Evolutionary conservation across 805 yeast genomes (phyloP).

Genomic region (Clavispora phyllophila): DNA sequence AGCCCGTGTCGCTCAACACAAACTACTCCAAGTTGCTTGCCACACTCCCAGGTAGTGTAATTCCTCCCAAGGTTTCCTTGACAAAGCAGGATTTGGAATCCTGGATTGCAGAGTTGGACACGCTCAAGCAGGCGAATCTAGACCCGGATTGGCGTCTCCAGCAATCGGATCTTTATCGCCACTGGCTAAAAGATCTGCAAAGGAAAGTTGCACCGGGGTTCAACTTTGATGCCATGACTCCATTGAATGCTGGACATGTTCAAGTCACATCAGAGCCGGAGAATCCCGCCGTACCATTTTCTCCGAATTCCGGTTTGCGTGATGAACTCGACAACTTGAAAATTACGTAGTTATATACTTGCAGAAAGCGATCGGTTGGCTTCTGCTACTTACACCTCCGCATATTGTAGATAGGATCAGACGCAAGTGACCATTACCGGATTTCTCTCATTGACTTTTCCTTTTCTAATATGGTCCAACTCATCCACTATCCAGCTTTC

Average conservation of each 20-base stretch:
- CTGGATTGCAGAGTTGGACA: slow-evolving; percentile 25
- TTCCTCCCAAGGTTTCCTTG: slow-evolving; percentile 34
- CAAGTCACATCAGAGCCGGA: not conserved
- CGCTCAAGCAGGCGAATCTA: slow-evolving; percentile 7
- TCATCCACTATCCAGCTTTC: too few relatives aligned
- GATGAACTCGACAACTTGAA: not conserved
- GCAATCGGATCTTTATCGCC: slow-evolving; percentile 15
- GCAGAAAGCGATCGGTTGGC: too few relatives aligned
- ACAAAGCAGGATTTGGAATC: slow-evolving; percentile 19
- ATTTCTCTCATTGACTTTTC: too few relatives aligned
- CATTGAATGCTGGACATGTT: slow-evolving; percentile 1
- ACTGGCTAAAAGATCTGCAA: slow-evolving; percentile 30
- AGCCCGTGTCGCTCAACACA: slow-evolving; percentile 47
- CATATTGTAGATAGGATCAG: too few relatives aligned
- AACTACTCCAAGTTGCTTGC: slow-evolving; percentile 40
- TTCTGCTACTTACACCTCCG: too few relatives aligned
- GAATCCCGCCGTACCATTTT: not conserved
- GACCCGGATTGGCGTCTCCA: slow-evolving; percentile 7
- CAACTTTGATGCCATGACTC: slow-evolving; percentile 27
- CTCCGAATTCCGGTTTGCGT: not conserved
- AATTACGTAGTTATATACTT: not conserved
- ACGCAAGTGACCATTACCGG: too few relatives aligned
- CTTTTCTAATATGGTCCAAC: too few relatives aligned
- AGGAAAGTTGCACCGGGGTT: slow-evolving; percentile 39
- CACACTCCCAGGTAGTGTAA: slow-evolving; percentile 25